Conservation (phyloP, 345 rosid species). For the Eutrema yunnanense region DNA sequence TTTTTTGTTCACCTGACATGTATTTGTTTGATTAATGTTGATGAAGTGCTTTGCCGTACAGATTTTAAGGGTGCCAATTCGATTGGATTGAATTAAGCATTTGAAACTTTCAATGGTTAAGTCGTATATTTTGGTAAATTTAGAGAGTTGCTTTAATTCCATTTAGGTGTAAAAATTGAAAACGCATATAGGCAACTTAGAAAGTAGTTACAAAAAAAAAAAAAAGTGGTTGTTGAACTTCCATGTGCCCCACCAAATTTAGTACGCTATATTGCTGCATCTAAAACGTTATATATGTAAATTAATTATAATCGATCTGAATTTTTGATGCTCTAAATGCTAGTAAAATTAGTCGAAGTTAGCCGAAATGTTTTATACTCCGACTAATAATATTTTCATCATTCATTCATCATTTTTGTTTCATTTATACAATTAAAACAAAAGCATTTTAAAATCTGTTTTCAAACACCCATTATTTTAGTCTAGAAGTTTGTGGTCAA, state of each 20-base stretch:
- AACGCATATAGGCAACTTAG: not conserved
- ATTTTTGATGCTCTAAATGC: slow-evolving; percentile 5
- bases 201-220: not conserved
- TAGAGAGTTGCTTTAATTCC: not conserved
- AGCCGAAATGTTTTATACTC: not conserved
- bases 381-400: not conserved
- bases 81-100: not conserved
- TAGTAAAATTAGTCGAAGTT: not conserved
- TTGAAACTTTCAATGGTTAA: not conserved
- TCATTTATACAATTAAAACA: not conserved
- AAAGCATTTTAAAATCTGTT: too few relatives aligned
- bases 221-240: not conserved
- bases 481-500: too few relatives aligned
- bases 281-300: not conserved
- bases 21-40: not conserved
- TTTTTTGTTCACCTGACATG: not conserved
- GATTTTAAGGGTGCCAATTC: not conserved
- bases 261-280: not conserved
- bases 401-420: not conserved
- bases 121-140: not conserved
- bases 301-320: not conserved
- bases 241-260: not conserved
- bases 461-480: too few relatives aligned
- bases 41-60: not conserved
- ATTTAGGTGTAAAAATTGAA: not conserved